Evolutionary conservation across 1,284 basidiomycete species (phyloP).

Genomic region (Coniferiporia sulphurascens): DNA sequence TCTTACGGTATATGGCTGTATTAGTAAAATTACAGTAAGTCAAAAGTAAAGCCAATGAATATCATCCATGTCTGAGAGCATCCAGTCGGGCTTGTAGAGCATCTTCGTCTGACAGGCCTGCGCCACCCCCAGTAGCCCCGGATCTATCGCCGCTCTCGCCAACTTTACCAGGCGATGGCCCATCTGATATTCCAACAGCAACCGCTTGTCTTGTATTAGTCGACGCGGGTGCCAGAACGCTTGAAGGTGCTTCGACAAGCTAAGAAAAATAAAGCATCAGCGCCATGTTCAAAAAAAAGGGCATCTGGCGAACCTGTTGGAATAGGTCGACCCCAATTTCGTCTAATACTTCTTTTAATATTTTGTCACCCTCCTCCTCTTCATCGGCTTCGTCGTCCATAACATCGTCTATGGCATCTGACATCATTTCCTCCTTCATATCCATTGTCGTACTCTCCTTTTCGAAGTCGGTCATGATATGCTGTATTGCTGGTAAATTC

Average conservation of each 20-base stretch:
- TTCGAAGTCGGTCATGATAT: conserved; percentile 98
- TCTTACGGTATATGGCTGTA: too few relatives aligned
- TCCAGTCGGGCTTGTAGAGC: conserved; percentile 85
- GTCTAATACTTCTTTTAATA: conserved; percentile 93
- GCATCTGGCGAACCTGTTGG: conserved; percentile 66
- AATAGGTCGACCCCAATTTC: conserved; percentile 94
- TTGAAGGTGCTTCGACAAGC: conserved; percentile 82
- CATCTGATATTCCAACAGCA: conserved; percentile 66
- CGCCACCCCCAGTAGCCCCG: conserved; percentile 39
- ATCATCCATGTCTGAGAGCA: conserved; percentile 63
- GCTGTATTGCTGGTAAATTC: conserved; percentile 92
- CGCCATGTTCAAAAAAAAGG: conserved; percentile 1
- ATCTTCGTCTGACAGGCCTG: conserved; percentile 72
- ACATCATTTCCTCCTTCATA: conserved; percentile 99
- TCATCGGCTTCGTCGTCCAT: conserved; percentile 94
- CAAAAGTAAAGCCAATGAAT: not conserved
- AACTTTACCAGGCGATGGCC: conserved; percentile 27
- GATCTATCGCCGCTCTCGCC: conserved; percentile 22
- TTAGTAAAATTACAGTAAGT: too few relatives aligned
- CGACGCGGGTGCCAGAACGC: conserved; percentile 59
- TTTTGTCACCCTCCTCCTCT: conserved; percentile 94
- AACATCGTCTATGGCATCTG: conserved; percentile 95
- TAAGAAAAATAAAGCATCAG: conserved; percentile 30
- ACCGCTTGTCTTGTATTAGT: conserved; percentile 70
- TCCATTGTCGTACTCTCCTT: conserved; percentile 97